A percentile compares a stretch with the other conserved stretches of the same genome.
Evolutionary conservation across 2,329 filamentous ascomycete genomes (phyloP).

Genomic region (Aspergillus aculeatinus): DNA sequence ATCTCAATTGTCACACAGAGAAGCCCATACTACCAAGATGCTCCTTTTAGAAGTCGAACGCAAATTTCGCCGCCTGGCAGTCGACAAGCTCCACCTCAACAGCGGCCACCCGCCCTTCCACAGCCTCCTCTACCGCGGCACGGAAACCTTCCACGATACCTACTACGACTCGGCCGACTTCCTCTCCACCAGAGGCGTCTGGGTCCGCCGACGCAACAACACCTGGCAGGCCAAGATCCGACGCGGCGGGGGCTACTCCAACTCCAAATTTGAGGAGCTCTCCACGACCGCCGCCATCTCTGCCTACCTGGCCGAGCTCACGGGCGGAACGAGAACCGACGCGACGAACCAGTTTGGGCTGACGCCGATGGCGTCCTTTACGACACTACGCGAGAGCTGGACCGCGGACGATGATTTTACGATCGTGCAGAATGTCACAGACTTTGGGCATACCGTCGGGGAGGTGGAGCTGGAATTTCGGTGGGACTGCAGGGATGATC

Average conservation of each 20-base stretch:
- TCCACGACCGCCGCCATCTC: background rate
- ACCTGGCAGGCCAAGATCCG: slow-evolving; percentile 8
- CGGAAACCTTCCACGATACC: slow-evolving; percentile 1
- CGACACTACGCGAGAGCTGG: no score
- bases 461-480: no score
- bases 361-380: background rate
- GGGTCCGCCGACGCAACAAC: slow-evolving; percentile 3
- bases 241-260: background rate
- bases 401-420: no score
- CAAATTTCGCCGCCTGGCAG: background rate
- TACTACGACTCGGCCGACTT: slow-evolving; percentile 5
- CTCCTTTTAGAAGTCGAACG: slow-evolving; percentile 7
- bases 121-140: background rate
- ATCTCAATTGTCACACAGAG: no score
- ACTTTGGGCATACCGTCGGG: no score
- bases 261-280: slow-evolving; percentile 5
- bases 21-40: background rate
- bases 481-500: background rate
- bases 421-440: no score
- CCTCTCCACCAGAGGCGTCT: slow-evolving; percentile 3
- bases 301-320: background rate
- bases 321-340: background rate
- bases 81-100: background rate
- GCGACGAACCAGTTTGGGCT: background rate
- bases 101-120: background rate